Evolutionary conservation across 2,329 filamentous ascomycete genomes (phyloP), one percentile per base, ranked within the genome.

Genomic region (Parafenestella ontariensis): DNA sequence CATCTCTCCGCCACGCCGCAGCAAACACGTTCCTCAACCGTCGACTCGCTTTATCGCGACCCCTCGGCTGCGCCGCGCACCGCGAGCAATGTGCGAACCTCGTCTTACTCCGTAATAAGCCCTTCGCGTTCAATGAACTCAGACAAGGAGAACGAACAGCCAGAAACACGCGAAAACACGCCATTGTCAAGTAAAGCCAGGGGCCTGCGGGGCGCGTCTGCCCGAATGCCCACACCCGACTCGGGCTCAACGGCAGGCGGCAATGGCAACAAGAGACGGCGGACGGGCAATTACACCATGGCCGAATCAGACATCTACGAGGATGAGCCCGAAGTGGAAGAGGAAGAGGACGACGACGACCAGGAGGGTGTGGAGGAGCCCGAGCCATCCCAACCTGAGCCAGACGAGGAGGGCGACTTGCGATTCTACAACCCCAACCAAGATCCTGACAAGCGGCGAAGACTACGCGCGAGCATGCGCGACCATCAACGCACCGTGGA

Each of bases 351-450:
- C 3, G 66, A 59, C 4, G 66, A 65, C 2, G 52, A 58, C 1
- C 47, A 42, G 10, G 48, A 61, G 6, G 52, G 50, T 11, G 50
- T 34, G 3, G 52, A 58, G 7, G 61, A 64, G 2, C 48, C 21
- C 23, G 39, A 46, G 2, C 50, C 54, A 26, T 8, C 23, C 17
- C 52, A 39, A 24, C 47, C 54, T 18, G 54, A 53, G 10, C 23
- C 34, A 5, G 58, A 47, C 2, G 60, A 63, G 24, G 59, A 64
- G 13, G 56, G 52, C n/a, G 36, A 59, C 11, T 29, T 56, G 21
- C 51, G 40, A 28, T 85, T 77, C 60, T 96, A 93, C 74, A 90
- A 97, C 69, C 93, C 92, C 0, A 88, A 96, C 56, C 94, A 97
- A 71, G 83, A 91, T 52, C 81, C 89, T 11, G 85, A 89, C 39